Conservation (phyloP, 2,329 filamentous ascomycete species). For the Ascochyta viciae-villosae region DNA sequence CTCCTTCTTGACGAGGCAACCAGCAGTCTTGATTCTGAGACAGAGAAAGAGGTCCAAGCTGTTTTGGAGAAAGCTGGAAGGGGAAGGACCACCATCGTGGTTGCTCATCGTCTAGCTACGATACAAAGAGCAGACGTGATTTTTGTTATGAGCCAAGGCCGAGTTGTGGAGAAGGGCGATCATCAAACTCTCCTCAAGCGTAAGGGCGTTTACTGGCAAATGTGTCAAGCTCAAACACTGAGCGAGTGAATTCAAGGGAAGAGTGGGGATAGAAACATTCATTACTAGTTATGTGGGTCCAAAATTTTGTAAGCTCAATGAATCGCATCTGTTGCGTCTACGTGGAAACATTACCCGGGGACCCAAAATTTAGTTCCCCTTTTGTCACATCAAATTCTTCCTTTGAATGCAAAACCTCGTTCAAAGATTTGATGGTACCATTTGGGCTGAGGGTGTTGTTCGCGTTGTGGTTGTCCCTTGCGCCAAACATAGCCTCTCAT, state of each 20-base stretch:
- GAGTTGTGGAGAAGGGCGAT: slow-evolving; percentile 47
- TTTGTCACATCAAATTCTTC: not conserved
- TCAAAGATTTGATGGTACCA: no score
- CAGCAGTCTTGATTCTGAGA: slow-evolving; percentile 68
- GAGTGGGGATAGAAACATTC: no score
- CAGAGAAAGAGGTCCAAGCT: slow-evolving; percentile 70
- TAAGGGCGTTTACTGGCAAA: slow-evolving; percentile 26
- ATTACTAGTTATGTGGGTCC: no score
- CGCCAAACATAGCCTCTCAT: not conserved
- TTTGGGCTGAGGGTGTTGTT: no score
- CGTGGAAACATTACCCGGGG: not conserved
- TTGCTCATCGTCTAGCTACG: slow-evolving; percentile 52
- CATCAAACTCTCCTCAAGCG: slow-evolving; percentile 17
- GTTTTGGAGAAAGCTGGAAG: slow-evolving; percentile 67
- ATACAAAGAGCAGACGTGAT: slow-evolving; percentile 50
- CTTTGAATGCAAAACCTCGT: no score
- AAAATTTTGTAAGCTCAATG: no score
- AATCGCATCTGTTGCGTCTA: no score
- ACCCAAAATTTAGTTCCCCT: not conserved
- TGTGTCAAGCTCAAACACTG: slow-evolving; percentile 24
- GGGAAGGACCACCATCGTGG: slow-evolving; percentile 50
- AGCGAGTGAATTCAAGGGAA: not conserved
- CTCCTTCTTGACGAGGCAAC: slow-evolving; percentile 68
- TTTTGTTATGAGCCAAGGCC: slow-evolving; percentile 51
- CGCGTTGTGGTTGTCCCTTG: not conserved